These are phyloP conservation scores for Trifolium repens DNA, from an alignment of 306 rosid genomes.

Conservation along the genomic window DNA sequence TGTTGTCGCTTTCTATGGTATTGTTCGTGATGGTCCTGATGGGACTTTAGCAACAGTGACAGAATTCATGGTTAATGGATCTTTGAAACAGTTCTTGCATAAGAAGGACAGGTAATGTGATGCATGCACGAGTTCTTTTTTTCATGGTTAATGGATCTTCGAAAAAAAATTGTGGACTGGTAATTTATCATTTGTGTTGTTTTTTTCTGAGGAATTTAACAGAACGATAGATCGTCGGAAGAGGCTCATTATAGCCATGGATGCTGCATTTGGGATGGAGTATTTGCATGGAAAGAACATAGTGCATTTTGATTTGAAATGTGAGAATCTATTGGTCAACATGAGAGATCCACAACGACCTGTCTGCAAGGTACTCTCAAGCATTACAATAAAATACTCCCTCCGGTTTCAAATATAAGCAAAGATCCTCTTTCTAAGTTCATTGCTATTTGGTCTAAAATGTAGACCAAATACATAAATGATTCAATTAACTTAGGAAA, in stretches of 20 bases:
- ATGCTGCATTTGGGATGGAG: conserved; percentile 99
- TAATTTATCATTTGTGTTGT: conserved; percentile 28
- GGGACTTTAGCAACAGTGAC: conserved; percentile 98
- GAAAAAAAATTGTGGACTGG: conserved; percentile 6
- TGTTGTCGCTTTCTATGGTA: conserved; percentile 96
- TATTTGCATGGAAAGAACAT: conserved; percentile 94
- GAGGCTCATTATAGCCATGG: conserved; percentile 97
- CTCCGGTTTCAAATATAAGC: no score
- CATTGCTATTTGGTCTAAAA: no score
- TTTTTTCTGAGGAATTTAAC: conserved; percentile 50
- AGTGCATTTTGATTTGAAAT: conserved; percentile 98
- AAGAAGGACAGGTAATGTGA: conserved; percentile 88
- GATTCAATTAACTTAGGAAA: no score
- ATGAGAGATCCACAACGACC: conserved; percentile 99
- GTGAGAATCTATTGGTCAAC: conserved; percentile 93
- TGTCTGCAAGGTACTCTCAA: conserved; percentile 82
- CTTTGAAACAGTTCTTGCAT: conserved; percentile 95
- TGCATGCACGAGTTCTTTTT: conserved; percentile 3
- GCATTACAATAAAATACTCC: neutral
- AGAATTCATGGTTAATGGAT: conserved; percentile 98
- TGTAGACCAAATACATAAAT: no score
- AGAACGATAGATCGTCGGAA: conserved; percentile 99
- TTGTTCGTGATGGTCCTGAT: conserved; percentile 99
- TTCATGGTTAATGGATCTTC: conserved; percentile 19
- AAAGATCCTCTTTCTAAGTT: no score